A percentile compares a stretch with the other conserved stretches of the same genome.
These are phyloP conservation scores for Nasturtium officinale DNA, from an alignment of 345 rosid species.

Conservation along the genomic window DNA sequence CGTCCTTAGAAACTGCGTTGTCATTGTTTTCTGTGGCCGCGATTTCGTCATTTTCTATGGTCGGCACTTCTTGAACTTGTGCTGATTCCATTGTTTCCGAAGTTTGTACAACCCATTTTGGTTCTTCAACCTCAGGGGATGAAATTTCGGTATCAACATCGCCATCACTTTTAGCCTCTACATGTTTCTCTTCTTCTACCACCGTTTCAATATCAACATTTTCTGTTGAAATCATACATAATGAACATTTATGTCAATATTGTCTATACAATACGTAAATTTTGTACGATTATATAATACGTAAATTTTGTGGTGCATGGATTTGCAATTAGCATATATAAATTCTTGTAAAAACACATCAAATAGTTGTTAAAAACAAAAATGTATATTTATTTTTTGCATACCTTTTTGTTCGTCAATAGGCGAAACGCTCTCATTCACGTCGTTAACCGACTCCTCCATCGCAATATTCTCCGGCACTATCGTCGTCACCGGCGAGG, in stretches of 20 bases:
- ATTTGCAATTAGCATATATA: neutral
- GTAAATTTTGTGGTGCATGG: neutral
- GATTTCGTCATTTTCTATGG: neutral
- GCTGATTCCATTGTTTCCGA: neutral
- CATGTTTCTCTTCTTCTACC: constrained; percentile 26
- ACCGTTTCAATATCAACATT: constrained; percentile 1
- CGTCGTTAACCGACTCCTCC: constrained; percentile 32
- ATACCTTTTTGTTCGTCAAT: constrained; percentile 35
- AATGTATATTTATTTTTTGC: neutral
- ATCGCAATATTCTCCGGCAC: constrained; percentile 15
- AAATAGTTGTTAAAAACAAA: neutral
- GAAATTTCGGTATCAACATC: neutral
- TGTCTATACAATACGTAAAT: neutral
- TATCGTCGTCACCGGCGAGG: neutral
- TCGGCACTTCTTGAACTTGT: constrained; percentile 15
- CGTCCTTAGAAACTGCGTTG: neutral
- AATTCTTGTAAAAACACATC: neutral
- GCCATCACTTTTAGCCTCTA: neutral
- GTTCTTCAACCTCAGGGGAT: constrained; percentile 26
- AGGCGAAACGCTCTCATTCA: constrained; percentile 19
- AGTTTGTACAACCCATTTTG: constrained; percentile 16
- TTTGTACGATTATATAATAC: neutral
- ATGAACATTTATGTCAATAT: neutral
- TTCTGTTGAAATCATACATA: constrained; percentile 2
- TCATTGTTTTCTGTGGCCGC: constrained; percentile 6